phyloP scores from a whole-genome alignment of 1,139 yeast species.

The Sugiyamaella sp. region DNA sequence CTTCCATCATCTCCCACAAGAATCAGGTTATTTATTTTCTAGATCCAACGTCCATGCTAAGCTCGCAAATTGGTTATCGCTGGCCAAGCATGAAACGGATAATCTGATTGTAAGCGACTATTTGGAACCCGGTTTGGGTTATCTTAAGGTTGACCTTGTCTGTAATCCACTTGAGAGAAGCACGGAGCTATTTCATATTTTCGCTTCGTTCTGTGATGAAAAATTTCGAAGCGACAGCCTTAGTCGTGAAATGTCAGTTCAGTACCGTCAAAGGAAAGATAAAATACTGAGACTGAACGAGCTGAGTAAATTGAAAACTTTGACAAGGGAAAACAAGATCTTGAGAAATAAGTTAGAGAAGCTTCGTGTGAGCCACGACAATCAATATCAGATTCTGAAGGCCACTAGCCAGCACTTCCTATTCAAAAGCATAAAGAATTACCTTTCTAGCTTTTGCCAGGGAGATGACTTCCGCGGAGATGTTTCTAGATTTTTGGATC shows the following conservation, averaged over 20 bases:
- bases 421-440: slow-evolving; percentile 60
- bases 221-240: slow-evolving; percentile 56
- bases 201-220: slow-evolving; percentile 76
- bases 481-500: slow-evolving; percentile 74
- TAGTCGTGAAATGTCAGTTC: slow-evolving; percentile 50
- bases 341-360: slow-evolving; percentile 11
- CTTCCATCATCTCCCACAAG: slow-evolving; percentile 12
- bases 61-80: slow-evolving; percentile 71
- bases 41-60: slow-evolving; percentile 32
- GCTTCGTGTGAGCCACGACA: slow-evolving; percentile 52
- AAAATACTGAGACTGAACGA: slow-evolving; percentile 41
- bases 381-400: slow-evolving; percentile 49
- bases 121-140: slow-evolving; percentile 50
- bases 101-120: slow-evolving; percentile 58
- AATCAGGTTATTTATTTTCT: slow-evolving; percentile 13
- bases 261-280: slow-evolving; percentile 52
- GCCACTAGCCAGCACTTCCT: slow-evolving; percentile 51
- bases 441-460: slow-evolving; percentile 55
- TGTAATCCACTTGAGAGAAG: slow-evolving; percentile 15
- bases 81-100: slow-evolving; percentile 69
- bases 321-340: slow-evolving; percentile 3
- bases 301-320: slow-evolving; percentile 47
- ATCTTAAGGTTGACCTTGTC: slow-evolving; percentile 28
- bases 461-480: slow-evolving; percentile 57
- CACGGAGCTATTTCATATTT: slow-evolving; percentile 56